Base-by-base conservation (phyloP, 176 grass and related monocot genomes). In the Oryza meridionalis region DNA sequence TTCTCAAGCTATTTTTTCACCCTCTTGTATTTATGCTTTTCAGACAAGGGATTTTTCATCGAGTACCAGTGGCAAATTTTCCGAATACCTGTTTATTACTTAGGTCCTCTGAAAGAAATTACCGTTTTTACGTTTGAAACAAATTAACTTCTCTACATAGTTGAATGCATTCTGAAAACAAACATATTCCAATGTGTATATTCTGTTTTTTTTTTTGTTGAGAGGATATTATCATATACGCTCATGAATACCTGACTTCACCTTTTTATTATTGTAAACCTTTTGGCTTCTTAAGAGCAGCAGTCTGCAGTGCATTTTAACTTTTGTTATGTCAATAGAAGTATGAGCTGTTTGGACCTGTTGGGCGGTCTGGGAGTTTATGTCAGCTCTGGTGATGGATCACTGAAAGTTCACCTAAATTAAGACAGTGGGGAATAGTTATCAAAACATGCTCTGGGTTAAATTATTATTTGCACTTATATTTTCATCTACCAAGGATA, bases 1-100 rank as follows among this genome's bases (percentile, higher is more conserved):
- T 85, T 26, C 27, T 86, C 42, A 26, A 66, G n/a, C 58, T 65
- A 63, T 78, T 37, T 91, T 90, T 62, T 38, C 22, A 0, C 12
- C 64, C 21, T 78, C 69, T 53, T n/a, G 4, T 16, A 14, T 55
- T 72, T 82, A 10, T 63, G 37, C 79, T 62, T 38, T 75, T 11
- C 59, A 25, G 21, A 61, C 21, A 61, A 22, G 21, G 13, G 46
- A 22, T 31, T 29, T 69, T 86, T 25, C 19, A 40, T 69, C 73
- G 11, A 63, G 25, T 37, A 63, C 19, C 7, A 27, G 26, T 26
- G 59, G 62, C 65, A 75, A 88, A 80, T 61, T 29, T 53, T 70
- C 13, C 25, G 7, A 84, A 79, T 32, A 65, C 44, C 10, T 37
- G 5, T 37, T 37, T 37, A 37, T 5, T 37, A 37, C 33, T 35